These are phyloP conservation scores for Ciborinia camelliae DNA, from an alignment of 2,329 filamentous ascomycete genomes.

Conservation along the genomic window DNA sequence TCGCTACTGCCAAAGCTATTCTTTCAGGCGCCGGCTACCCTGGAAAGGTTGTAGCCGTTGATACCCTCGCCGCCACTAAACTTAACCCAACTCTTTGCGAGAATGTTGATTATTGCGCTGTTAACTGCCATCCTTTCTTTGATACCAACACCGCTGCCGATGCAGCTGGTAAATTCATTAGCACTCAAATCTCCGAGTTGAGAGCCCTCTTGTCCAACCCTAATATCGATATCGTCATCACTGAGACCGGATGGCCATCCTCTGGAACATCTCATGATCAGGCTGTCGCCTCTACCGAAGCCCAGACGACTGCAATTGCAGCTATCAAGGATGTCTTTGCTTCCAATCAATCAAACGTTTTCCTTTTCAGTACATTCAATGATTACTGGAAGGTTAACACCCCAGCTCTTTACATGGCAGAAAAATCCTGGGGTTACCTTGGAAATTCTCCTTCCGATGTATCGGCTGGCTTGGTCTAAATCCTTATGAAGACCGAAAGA, in stretches of 20 bases:
- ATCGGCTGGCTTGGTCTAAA: constrained; percentile 20
- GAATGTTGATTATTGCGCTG: constrained; percentile 66
- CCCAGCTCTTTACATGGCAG: constrained; percentile 61
- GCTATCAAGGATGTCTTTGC: constrained; percentile 61
- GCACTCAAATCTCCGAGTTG: constrained; percentile 49
- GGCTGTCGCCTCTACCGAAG: constrained; percentile 64
- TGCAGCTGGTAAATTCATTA: constrained; percentile 65
- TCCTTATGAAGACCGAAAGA: neutral
- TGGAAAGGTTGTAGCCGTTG: constrained; percentile 74
- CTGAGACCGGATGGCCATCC: constrained; percentile 82
- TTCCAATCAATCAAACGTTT: constrained; percentile 49
- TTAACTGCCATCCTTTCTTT: constrained; percentile 85
- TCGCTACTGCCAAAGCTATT: constrained; percentile 53
- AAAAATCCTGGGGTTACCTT: constrained; percentile 74
- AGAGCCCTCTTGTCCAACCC: constrained; percentile 42
- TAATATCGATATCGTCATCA: constrained; percentile 65
- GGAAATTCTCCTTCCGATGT: constrained; percentile 31
- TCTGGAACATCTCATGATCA: constrained; percentile 60
- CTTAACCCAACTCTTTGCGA: constrained; percentile 67
- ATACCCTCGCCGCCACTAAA: constrained; percentile 69
- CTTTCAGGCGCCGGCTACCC: constrained; percentile 63
- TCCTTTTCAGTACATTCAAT: constrained; percentile 78
- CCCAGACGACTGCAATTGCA: constrained; percentile 63
- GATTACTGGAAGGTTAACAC: constrained; percentile 72
- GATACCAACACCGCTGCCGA: constrained; percentile 58